Evolutionary conservation across 83 land plant genomes (phyloP), one percentile per base, ranked within the genome.

Genomic region (Picea abies): DNA sequence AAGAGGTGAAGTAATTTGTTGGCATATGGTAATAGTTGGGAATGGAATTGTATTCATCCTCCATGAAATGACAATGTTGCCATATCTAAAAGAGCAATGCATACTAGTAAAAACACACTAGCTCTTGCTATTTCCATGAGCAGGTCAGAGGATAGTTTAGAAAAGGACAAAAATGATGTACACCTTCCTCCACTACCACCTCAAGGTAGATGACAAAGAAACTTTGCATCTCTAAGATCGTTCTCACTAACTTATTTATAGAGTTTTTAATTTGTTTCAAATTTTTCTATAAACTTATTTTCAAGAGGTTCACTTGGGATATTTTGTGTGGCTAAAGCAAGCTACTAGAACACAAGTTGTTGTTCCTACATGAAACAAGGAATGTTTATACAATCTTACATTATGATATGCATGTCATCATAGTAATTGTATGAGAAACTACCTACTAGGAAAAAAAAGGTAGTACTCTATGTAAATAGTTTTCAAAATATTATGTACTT

Each of bases 1-100:
- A 69, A 76, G 80, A 85, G 84, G 47, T 82, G 88, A 75, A 89
- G 82, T 70, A 89, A 84, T 65, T 60, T 89, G 39, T 62, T 85
- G 12, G 77, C 84, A 11, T 47, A 20, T 22, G 62, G 25, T 16
- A 76, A 63, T 15, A 76, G 83, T 25, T 76, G 61, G 79, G 83
- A 85, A 25, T 83, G 76, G 60, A 72, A 56, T 47, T 72, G 72
- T 20, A 79, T 85, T n/a, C 35, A 41, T 70, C 75, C 83, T 76
- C 60, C 83, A 4, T 26, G 49, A 26, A 77, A 77, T 58, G 9
- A 26, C 52, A 41, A 37, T 17, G 8, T 52, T 41, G 86, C 88
- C 23, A 87, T 87, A 10, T 83, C 88, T 29, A 92, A 90, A 83
- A 83, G 81, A 76, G 84, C 61, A 2, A 52, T 84, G 5, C 73